Percentiles rank a stretch among this genome's conserved stretches.
Conservation (phyloP, 495 filamentous ascomycete species). For the Poronia punctata region DNA sequence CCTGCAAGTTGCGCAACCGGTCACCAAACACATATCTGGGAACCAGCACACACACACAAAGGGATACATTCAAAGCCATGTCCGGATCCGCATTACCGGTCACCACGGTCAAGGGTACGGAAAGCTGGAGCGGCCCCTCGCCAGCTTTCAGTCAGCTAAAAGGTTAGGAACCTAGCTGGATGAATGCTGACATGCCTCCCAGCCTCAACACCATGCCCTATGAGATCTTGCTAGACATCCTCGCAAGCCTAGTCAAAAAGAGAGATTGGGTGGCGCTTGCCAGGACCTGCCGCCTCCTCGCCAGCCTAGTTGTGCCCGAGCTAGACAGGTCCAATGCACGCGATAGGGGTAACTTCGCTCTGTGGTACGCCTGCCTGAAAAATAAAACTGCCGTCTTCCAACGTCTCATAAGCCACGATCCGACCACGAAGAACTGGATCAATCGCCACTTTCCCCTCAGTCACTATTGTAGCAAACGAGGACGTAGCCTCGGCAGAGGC, state of each 20-base stretch:
- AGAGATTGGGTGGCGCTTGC: conserved; percentile 4
- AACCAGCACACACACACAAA: no score
- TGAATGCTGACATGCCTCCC: not conserved
- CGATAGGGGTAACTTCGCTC: not conserved
- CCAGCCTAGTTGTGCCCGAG: not conserved
- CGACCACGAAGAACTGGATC: not conserved
- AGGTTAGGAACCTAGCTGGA: no score
- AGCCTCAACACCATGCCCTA: not conserved
- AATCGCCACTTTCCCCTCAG: not conserved
- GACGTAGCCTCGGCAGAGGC: not conserved
- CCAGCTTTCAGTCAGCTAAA: no score
- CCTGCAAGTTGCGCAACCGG: no score
- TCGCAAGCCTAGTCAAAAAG: not conserved
- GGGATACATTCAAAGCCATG: no score
- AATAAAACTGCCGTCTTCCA: not conserved
- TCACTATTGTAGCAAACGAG: not conserved
- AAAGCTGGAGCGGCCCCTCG: no score
- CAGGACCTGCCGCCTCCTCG: not conserved
- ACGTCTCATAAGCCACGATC: not conserved
- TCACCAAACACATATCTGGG: no score
- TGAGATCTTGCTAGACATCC: conserved; percentile 1
- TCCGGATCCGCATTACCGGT: no score
- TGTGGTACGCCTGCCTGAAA: conserved; percentile 6
- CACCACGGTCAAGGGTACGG: no score
- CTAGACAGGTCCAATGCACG: not conserved